These are phyloP conservation scores for Capronia americana DNA, from an alignment of 2,329 filamentous ascomycete genomes.

Conservation along the genomic window DNA sequence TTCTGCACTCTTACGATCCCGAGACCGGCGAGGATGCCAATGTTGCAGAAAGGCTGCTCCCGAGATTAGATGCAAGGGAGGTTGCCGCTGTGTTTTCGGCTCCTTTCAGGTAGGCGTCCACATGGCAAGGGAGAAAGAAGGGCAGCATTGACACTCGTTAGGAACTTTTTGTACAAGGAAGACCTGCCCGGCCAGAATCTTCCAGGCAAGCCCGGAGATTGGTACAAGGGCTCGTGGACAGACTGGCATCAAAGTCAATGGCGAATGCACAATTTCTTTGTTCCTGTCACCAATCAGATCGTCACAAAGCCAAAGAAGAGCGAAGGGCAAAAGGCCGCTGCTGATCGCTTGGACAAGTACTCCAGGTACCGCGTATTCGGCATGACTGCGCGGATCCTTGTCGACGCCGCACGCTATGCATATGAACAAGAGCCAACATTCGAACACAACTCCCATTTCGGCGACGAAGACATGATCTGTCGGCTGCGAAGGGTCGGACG, in stretches of 20 bases:
- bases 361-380: conserved; percentile 85
- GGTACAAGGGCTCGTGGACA: conserved; percentile 87
- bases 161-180: conserved; percentile 73
- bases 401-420: conserved; percentile 84
- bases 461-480: conserved; percentile 70
- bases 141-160: neutral
- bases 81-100: conserved; percentile 94
- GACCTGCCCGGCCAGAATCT: conserved; percentile 60
- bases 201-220: conserved; percentile 63
- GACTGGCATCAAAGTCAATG: conserved; percentile 79
- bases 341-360: conserved; percentile 52
- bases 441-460: conserved; percentile 71
- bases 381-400: conserved; percentile 89
- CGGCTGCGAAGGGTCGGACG: conserved; percentile 63
- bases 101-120: conserved; percentile 62
- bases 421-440: conserved; percentile 85
- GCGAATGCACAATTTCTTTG: conserved; percentile 90
- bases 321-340: conserved; percentile 51
- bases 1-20: conserved; percentile 70
- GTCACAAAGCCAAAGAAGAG: conserved; percentile 65
- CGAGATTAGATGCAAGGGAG: conserved; percentile 83
- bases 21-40: conserved; percentile 52
- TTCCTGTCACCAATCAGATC: conserved; percentile 74
- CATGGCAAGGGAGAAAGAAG: neutral
- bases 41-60: conserved; percentile 75